Conservation (phyloP, 257 asterid genomes). For the Solanum sitiens region DNA sequence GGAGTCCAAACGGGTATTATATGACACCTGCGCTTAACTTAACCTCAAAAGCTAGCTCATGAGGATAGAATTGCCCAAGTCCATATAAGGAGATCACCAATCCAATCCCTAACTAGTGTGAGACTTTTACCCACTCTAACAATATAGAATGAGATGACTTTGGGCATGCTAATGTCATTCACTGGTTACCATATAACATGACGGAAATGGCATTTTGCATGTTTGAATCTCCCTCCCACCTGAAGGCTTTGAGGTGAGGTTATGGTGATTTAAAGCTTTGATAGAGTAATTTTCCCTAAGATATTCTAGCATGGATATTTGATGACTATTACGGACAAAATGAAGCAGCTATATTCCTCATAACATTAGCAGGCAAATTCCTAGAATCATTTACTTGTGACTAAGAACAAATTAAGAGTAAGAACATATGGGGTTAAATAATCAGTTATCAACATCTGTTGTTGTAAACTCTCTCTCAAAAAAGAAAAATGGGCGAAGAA, state of each 20-base stretch:
- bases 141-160: not conserved
- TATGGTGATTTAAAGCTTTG: not conserved
- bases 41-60: too few species aligned
- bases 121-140: too few species aligned
- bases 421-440: not conserved
- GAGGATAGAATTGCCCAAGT: too few species aligned
- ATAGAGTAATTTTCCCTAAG: not conserved
- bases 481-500: not conserved
- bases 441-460: not conserved
- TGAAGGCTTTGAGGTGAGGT: not conserved
- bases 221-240: not conserved
- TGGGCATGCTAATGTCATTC: not conserved
- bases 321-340: not conserved
- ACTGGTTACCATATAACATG: not conserved
- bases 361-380: not conserved
- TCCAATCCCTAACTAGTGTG: too few species aligned
- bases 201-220: not conserved
- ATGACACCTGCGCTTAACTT: too few species aligned
- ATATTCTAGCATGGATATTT: not conserved
- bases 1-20: too few species aligned
- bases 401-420: not conserved
- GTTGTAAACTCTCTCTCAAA: not conserved
- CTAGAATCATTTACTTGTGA: not conserved
- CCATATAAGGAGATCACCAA: too few species aligned
- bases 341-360: not conserved